Evolutionary conservation across 768 basidiomycete genomes (phyloP).

Genomic region (Amanita rubescens): DNA sequence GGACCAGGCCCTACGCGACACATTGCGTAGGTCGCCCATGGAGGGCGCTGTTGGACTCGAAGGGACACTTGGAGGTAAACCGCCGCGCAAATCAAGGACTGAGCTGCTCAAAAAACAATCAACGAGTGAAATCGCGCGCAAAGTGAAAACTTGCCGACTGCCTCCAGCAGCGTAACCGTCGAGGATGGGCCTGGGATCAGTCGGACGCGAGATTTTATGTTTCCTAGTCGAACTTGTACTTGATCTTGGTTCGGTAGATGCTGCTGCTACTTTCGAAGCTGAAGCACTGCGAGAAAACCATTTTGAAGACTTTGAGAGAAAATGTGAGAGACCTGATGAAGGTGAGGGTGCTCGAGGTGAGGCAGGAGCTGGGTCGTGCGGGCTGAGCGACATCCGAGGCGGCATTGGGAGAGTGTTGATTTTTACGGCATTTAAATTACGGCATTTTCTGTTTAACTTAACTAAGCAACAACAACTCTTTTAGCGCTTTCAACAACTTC

Average conservation of each 20-base stretch:
- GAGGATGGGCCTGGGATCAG: conserved; percentile 73
- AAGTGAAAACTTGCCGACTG: conserved; percentile 34
- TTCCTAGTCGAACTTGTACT: conserved; percentile 43
- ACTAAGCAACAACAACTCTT: no score
- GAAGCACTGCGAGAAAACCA: conserved; percentile 66
- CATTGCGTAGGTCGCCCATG: no score
- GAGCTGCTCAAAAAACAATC: conserved; percentile 45
- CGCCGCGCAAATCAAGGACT: conserved; percentile 34
- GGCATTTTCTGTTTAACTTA: no score
- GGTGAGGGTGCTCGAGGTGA: conserved; percentile 59
- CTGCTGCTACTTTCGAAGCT: conserved; percentile 35
- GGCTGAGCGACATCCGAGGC: background rate
- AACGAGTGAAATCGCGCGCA: conserved; percentile 40
- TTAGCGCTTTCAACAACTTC: no score
- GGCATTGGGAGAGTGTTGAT: no score
- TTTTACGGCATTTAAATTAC: no score
- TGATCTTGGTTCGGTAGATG: conserved; percentile 37
- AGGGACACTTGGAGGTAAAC: conserved; percentile 29
- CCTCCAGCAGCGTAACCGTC: conserved; percentile 42
- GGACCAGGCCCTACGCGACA: no score
- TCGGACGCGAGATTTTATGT: conserved; percentile 79
- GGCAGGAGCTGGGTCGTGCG: background rate
- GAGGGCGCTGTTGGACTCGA: no score
- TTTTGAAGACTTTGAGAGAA: conserved; percentile 60
- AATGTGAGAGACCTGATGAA: conserved; percentile 53